These are phyloP conservation scores for Alternaria panax DNA, from an alignment of 2,329 filamentous ascomycete species.

Conservation along the genomic window DNA sequence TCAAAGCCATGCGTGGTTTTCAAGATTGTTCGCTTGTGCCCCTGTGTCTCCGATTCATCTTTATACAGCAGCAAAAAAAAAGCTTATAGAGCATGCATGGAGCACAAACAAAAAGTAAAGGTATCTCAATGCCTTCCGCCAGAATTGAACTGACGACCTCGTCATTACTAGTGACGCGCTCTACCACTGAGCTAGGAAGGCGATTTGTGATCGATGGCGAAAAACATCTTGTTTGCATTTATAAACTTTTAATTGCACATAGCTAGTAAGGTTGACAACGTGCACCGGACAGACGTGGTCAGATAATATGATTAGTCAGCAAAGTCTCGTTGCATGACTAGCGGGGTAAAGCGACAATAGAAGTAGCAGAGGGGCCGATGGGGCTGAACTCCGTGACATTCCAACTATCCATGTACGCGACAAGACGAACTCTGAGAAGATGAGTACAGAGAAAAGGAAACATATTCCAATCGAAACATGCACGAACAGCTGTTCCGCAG, in stretches of 20 bases:
- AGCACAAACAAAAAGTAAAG: background rate
- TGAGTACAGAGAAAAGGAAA: background rate
- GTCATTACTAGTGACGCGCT: slow-evolving; percentile 52
- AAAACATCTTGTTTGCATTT: too few species aligned
- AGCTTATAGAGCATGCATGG: background rate
- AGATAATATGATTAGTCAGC: too few species aligned
- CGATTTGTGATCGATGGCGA: background rate
- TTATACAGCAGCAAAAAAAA: background rate
- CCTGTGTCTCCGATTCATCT: background rate
- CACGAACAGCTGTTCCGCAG: background rate
- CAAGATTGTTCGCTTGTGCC: background rate
- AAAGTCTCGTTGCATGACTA: background rate
- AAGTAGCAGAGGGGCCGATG: background rate
- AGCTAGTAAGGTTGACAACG: background rate
- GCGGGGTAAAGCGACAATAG: background rate
- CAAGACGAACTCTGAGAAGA: background rate
- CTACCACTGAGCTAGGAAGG: slow-evolving; percentile 50
- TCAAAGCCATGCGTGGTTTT: background rate
- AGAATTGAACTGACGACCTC: slow-evolving; percentile 51
- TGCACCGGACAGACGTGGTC: background rate
- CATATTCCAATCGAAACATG: background rate
- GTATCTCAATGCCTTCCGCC: slow-evolving; percentile 39
- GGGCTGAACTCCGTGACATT: background rate
- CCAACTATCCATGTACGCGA: background rate
- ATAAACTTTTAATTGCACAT: too few species aligned